Conservation (phyloP, 1,284 basidiomycete genomes). For the Retiboletus fuscus region DNA sequence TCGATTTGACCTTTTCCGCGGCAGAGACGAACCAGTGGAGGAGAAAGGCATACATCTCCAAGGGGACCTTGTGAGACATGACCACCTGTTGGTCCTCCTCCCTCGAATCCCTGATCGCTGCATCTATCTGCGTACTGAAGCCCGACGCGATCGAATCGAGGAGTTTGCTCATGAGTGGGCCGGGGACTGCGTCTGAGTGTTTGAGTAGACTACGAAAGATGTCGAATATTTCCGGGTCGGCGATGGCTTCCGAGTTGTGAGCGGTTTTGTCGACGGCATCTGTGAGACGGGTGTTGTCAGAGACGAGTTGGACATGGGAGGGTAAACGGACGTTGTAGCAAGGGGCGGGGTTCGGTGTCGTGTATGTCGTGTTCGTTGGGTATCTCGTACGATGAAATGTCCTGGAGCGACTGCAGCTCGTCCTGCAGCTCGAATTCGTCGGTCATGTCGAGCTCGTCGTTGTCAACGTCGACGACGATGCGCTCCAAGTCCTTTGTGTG, state of each 20-base stretch:
- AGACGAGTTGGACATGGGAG: not conserved
- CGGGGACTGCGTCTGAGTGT: conserved; percentile 68
- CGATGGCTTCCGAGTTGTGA: conserved; percentile 75
- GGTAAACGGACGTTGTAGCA: conserved; percentile 50
- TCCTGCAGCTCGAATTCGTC: conserved; percentile 61
- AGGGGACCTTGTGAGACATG: conserved; percentile 73
- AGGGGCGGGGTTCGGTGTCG: conserved; percentile 51
- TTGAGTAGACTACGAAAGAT: conserved; percentile 84
- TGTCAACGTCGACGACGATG: conserved; percentile 16
- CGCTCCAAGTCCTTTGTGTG: conserved; percentile 16
- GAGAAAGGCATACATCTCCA: conserved; percentile 92
- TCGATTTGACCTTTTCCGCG: conserved; percentile 78
- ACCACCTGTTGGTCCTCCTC: conserved; percentile 78
- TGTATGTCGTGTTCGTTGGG: conserved; percentile 62
- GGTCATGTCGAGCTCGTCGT: conserved; percentile 33
- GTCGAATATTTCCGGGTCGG: conserved; percentile 77
- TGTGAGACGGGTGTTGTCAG: conserved; percentile 46
- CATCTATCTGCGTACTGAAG: conserved; percentile 76
- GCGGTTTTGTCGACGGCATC: conserved; percentile 83
- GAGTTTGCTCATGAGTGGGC: conserved; percentile 77
- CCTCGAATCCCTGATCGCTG: conserved; percentile 72
- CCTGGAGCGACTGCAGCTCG: conserved; percentile 60
- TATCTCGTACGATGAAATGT: conserved; percentile 58
- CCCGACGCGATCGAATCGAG: conserved; percentile 83
- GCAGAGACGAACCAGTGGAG: conserved; percentile 86